Evolutionary conservation across 2,329 filamentous ascomycete genomes (phyloP).

Genomic region (Ophiocordyceps camponoti-leonardi): DNA sequence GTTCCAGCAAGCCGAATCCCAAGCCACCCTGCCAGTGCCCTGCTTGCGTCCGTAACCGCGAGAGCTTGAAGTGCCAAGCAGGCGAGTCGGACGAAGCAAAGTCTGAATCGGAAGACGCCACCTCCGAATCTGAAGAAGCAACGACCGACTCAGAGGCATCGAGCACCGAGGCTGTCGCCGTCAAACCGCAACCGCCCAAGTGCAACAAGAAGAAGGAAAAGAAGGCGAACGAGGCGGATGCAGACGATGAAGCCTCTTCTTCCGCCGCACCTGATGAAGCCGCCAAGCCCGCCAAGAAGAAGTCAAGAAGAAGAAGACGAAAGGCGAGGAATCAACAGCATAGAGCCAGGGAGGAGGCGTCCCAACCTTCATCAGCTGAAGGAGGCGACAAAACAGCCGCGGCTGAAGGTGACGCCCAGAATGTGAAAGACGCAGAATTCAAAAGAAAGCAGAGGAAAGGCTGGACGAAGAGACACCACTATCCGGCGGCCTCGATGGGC

Average conservation of each 20-base stretch:
- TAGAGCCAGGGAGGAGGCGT: not conserved
- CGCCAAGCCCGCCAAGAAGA: not conserved
- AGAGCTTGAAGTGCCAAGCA: too few species aligned
- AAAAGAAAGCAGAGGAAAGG: conserved; percentile 11
- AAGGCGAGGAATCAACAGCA: too few species aligned
- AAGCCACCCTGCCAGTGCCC: too few species aligned
- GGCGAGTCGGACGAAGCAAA: too few species aligned
- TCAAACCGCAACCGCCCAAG: conserved; percentile 2
- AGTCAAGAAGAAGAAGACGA: not conserved
- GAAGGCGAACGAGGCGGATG: not conserved
- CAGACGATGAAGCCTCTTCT: not conserved
- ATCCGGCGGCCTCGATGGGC: conserved; percentile 11
- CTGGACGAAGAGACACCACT: conserved; percentile 8
- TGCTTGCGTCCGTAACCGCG: too few species aligned
- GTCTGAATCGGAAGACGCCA: too few species aligned
- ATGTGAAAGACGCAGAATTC: conserved; percentile 1
- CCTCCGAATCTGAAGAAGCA: conserved; percentile 5
- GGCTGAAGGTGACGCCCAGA: too few species aligned
- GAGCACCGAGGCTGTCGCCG: conserved; percentile 3
- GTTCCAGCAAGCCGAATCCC: too few species aligned
- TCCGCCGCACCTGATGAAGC: not conserved
- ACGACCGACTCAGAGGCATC: conserved; percentile 2
- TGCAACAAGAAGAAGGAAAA: not conserved
- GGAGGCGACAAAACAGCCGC: too few species aligned
- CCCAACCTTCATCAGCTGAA: not conserved